phyloP scores from a whole-genome alignment of 129 eudicot species.

The Lactuca saligna region DNA sequence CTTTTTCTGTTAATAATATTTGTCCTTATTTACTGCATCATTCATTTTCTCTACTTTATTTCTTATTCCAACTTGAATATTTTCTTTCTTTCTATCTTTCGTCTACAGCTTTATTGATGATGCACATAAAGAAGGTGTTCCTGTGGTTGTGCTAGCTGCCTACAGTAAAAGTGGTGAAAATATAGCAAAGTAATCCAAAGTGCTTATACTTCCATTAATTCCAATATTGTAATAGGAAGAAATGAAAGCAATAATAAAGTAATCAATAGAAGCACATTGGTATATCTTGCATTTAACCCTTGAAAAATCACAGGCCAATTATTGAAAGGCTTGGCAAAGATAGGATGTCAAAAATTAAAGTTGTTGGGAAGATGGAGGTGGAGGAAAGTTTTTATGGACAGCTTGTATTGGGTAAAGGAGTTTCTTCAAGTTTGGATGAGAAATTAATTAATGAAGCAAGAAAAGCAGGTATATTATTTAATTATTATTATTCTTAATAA shows the following conservation, averaged over 20 bases:
- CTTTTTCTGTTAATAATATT: conserved; percentile 7
- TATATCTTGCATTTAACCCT: background rate
- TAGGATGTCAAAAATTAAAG: conserved; percentile 56
- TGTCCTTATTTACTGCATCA: background rate
- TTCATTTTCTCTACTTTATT: conserved; percentile 7
- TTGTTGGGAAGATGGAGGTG: conserved; percentile 70
- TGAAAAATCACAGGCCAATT: conserved; percentile 49
- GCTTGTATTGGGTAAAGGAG: conserved; percentile 75
- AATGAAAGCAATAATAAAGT: too few relatives aligned
- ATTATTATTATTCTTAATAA: background rate
- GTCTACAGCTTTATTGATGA: conserved; percentile 72
- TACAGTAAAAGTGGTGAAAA: conserved; percentile 69
- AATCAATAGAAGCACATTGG: background rate
- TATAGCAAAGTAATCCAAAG: conserved; percentile 54
- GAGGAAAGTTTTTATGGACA: conserved; percentile 79
- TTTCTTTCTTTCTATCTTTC: conserved; percentile 8
- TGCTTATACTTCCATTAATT: too few relatives aligned
- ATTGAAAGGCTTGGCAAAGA: conserved; percentile 77
- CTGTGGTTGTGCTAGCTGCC: conserved; percentile 65
- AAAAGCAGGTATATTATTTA: conserved; percentile 64
- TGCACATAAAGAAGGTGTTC: conserved; percentile 67
- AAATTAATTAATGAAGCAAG: conserved; percentile 78
- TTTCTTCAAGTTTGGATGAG: conserved; percentile 73
- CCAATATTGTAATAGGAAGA: too few relatives aligned
- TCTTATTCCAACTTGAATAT: background rate